Conservation (phyloP, 768 basidiomycete species). For the Clitopilus hobsonii region DNA sequence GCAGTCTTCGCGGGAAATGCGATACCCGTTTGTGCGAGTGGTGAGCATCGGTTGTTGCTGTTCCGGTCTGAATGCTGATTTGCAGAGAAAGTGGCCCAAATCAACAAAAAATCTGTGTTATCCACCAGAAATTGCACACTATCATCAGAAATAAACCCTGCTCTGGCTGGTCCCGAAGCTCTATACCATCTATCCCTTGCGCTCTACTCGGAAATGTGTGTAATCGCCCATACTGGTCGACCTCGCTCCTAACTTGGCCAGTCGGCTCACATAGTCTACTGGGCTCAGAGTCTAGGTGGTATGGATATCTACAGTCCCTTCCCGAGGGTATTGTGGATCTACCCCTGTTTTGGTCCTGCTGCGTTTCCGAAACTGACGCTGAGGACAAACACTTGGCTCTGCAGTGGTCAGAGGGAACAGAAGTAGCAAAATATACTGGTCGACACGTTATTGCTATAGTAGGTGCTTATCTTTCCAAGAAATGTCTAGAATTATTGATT, state of each 20-base stretch:
- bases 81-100: constrained; percentile 48
- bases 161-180: constrained; percentile 53
- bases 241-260: constrained; percentile 4
- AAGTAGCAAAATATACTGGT: constrained; percentile 20
- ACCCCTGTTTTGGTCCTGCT: constrained; percentile 54
- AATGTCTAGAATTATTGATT: not conserved
- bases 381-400: constrained; percentile 26
- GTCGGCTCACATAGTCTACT: constrained; percentile 33
- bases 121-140: constrained; percentile 55
- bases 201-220: constrained; percentile 63
- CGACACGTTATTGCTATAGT: constrained; percentile 9
- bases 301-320: constrained; percentile 61
- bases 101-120: constrained; percentile 59
- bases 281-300: constrained; percentile 52
- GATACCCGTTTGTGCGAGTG: constrained; percentile 29
- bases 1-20: constrained; percentile 30
- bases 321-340: constrained; percentile 49
- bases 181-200: constrained; percentile 60
- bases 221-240: constrained; percentile 10
- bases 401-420: constrained; percentile 39
- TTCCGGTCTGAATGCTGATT: too few relatives aligned
- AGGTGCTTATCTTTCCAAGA: not conserved
- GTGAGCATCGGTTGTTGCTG: too few relatives aligned
- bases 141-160: constrained; percentile 34
- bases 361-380: constrained; percentile 4